These are phyloP conservation scores for Solanum hybrid DNA, from an alignment of 305 asterid species.

Conservation along the genomic window DNA sequence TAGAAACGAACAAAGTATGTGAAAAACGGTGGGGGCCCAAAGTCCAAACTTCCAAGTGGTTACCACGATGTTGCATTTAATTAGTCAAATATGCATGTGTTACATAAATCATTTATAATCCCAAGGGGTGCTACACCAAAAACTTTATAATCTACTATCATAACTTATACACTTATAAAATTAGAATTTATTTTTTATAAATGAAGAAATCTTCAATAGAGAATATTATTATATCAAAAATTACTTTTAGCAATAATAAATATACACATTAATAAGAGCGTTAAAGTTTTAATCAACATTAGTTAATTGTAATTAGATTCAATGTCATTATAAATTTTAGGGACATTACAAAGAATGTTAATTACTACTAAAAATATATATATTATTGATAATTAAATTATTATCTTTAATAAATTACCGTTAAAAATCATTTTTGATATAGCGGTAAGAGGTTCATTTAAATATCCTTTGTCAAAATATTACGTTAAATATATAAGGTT, in stretches of 20 bases:
- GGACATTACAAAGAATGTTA: neutral
- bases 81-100: neutral
- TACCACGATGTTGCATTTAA: conserved; percentile 1
- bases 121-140: neutral
- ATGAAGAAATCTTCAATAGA: too few relatives aligned
- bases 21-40: neutral
- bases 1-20: neutral
- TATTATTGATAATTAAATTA: too few relatives aligned
- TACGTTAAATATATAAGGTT: neutral
- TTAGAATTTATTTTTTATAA: neutral
- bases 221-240: neutral
- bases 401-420: too few relatives aligned
- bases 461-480: neutral
- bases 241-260: too few relatives aligned
- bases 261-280: too few relatives aligned
- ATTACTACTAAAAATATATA: too few relatives aligned
- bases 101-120: neutral
- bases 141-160: neutral
- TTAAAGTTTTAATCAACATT: too few relatives aligned
- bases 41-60: neutral
- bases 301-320: too few relatives aligned
- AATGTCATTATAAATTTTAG: too few relatives aligned
- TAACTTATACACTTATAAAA: neutral
- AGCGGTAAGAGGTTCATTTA: neutral
- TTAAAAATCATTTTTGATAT: too few relatives aligned